phyloP scores from a whole-genome alignment of 176 grass and related monocot genomes.

The Guadua angustifolia region DNA sequence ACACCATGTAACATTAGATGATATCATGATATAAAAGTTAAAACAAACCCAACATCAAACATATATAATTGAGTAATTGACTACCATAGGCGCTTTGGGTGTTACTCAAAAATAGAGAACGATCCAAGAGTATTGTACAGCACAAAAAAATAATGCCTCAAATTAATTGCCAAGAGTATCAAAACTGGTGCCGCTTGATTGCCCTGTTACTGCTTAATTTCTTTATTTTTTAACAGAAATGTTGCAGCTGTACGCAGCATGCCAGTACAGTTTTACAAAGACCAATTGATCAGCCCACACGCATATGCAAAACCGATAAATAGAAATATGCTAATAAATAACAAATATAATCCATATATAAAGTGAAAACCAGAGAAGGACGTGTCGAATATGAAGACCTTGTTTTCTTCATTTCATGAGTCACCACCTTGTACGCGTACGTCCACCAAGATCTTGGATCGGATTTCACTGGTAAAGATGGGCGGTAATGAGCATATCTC shows the following conservation, averaged over 20 bases:
- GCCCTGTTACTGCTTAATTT: slow-evolving; percentile 17
- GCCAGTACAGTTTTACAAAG: slow-evolving; percentile 28
- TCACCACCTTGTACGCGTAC: slow-evolving; percentile 83
- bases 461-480: slow-evolving; percentile 70
- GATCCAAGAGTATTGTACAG: slow-evolving; percentile 17
- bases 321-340: slow-evolving; percentile 34
- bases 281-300: not conserved
- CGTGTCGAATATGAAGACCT: slow-evolving; percentile 49
- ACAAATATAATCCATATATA: slow-evolving; percentile 9
- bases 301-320: slow-evolving; percentile 29
- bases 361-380: slow-evolving; percentile 41
- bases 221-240: slow-evolving; percentile 25
- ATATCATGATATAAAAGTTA: slow-evolving; percentile 18
- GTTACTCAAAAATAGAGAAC: slow-evolving; percentile 10
- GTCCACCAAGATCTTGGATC: slow-evolving; percentile 91
- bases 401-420: slow-evolving; percentile 85
- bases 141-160: slow-evolving; percentile 21
- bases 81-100: slow-evolving; percentile 11
- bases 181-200: not conserved
- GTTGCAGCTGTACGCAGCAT: not conserved
- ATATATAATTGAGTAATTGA: slow-evolving; percentile 32
- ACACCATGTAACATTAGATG: slow-evolving; percentile 29
- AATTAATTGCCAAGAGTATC: slow-evolving; percentile 11
- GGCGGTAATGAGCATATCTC: slow-evolving; percentile 90
- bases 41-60: slow-evolving; percentile 16